A percentile compares a stretch with the other conserved stretches of the same genome.
Evolutionary conservation across 495 filamentous ascomycete species (phyloP).

Genomic region (Neurospora terricola): DNA sequence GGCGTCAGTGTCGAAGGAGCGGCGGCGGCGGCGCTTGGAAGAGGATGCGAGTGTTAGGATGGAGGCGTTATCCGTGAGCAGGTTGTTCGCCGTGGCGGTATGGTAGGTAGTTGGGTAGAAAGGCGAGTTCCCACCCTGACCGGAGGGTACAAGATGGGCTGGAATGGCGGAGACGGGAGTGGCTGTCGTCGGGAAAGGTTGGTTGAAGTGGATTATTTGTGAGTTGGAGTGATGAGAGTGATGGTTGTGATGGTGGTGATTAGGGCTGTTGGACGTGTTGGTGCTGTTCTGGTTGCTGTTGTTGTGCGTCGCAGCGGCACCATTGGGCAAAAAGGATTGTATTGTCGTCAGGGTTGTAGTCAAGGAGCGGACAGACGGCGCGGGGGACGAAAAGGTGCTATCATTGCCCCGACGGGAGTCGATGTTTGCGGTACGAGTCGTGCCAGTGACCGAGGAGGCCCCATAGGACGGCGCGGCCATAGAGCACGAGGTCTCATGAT

Average conservation of each 20-base stretch:
- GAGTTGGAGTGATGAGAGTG: slow-evolving; percentile 39
- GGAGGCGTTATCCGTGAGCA: slow-evolving; percentile 88
- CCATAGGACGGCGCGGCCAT: slow-evolving; percentile 71
- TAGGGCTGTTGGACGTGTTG: slow-evolving; percentile 26
- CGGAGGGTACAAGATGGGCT: slow-evolving; percentile 55
- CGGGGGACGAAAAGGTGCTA: slow-evolving; percentile 90
- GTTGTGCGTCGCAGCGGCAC: slow-evolving; percentile 53
- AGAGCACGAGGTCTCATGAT: slow-evolving; percentile 62
- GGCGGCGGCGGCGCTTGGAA: slow-evolving; percentile 77
- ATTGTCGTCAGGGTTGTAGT: slow-evolving; percentile 95
- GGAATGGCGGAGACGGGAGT: slow-evolving; percentile 72
- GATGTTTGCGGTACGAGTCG: slow-evolving; percentile 54
- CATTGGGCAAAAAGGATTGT: slow-evolving; percentile 71
- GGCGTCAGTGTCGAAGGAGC: slow-evolving; percentile 91
- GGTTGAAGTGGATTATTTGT: slow-evolving; percentile 64
- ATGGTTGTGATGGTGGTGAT: slow-evolving; percentile 15
- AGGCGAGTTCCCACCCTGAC: slow-evolving; percentile 29
- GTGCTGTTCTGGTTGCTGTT: slow-evolving; percentile 30
- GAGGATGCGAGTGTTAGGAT: slow-evolving; percentile 95
- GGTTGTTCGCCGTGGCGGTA: slow-evolving; percentile 82
- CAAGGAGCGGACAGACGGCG: slow-evolving; percentile 81
- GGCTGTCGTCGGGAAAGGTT: slow-evolving; percentile 69
- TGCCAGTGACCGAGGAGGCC: slow-evolving; percentile 46
- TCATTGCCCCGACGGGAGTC: slow-evolving; percentile 62
- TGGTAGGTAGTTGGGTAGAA: slow-evolving; percentile 69